Conservation (phyloP, 768 basidiomycete genomes). For the Auricularia sp. region DNA sequence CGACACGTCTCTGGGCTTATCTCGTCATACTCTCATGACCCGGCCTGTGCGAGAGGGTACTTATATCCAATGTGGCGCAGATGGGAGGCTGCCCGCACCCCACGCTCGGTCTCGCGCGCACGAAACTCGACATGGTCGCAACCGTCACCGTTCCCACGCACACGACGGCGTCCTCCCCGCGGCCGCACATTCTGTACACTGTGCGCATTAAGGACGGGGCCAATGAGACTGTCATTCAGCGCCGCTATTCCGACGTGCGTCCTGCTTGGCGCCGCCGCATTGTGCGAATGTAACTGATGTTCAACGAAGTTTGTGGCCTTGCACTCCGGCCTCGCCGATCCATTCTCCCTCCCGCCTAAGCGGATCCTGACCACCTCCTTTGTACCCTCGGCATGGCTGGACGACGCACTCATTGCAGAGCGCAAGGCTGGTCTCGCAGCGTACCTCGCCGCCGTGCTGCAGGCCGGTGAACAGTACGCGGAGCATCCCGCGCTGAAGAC, state of each 20-base stretch:
- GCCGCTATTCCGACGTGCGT: slow-evolving; percentile 35
- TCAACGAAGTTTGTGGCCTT: slow-evolving; percentile 28
- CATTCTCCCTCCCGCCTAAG: slow-evolving; percentile 38
- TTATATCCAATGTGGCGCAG: background rate
- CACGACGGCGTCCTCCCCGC: slow-evolving; percentile 36
- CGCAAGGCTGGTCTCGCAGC: slow-evolving; percentile 37
- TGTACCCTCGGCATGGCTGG: slow-evolving; percentile 42
- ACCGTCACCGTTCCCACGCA: slow-evolving; percentile 26
- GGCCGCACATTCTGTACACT: slow-evolving; percentile 38
- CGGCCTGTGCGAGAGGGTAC: background rate
- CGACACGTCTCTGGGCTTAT: background rate
- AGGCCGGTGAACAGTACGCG: slow-evolving; percentile 24
- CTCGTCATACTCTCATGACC: background rate
- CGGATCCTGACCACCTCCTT: slow-evolving; percentile 39
- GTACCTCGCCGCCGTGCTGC: slow-evolving; percentile 32
- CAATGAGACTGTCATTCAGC: slow-evolving; percentile 22
- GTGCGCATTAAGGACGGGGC: slow-evolving; percentile 30
- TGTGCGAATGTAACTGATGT: background rate
- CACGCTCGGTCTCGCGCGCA: background rate
- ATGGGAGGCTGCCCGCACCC: background rate
- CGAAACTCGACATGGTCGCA: background rate
- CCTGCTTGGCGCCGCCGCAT: background rate
- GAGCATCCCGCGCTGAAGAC: slow-evolving; percentile 24
- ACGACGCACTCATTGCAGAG: slow-evolving; percentile 41
- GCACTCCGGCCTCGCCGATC: slow-evolving; percentile 30